Conservation (phyloP, 345 rosid species). For the Anastatica hierochuntica region DNA sequence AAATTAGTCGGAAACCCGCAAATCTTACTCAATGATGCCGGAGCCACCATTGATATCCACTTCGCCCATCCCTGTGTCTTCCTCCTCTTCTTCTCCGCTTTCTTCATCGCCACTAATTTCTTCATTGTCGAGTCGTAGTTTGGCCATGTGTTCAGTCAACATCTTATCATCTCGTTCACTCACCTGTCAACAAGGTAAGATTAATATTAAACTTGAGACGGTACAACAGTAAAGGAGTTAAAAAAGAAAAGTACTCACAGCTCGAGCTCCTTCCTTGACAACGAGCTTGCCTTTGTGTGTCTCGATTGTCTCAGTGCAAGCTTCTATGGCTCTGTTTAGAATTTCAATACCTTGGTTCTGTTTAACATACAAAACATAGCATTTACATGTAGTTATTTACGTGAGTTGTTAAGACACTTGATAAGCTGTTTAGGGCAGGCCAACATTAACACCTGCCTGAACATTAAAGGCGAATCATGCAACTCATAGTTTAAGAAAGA, state of each 20-base stretch:
- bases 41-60: constrained; percentile 51
- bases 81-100: constrained; percentile 84
- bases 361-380: too few relatives aligned
- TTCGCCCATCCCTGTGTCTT: constrained; percentile 91
- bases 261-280: constrained; percentile 88
- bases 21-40: constrained; percentile 52
- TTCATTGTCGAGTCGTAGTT: constrained; percentile 64
- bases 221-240: neutral
- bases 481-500: too few relatives aligned
- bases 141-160: constrained; percentile 95
- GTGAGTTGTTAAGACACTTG: too few relatives aligned
- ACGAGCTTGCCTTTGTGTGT: constrained; percentile 78
- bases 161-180: constrained; percentile 94
- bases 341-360: constrained; percentile 93
- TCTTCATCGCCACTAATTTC: constrained; percentile 94
- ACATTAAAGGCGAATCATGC: too few relatives aligned
- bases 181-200: constrained; percentile 45
- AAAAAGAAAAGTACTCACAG: constrained; percentile 41
- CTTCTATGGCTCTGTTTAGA: constrained; percentile 65
- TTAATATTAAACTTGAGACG: neutral
- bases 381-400: too few relatives aligned
- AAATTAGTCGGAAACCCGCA: neutral
- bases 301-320: constrained; percentile 73
- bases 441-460: too few relatives aligned
- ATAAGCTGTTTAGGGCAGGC: too few relatives aligned